Base-by-base conservation (phyloP, 257 asterid species). In the Salvia splendens region DNA sequence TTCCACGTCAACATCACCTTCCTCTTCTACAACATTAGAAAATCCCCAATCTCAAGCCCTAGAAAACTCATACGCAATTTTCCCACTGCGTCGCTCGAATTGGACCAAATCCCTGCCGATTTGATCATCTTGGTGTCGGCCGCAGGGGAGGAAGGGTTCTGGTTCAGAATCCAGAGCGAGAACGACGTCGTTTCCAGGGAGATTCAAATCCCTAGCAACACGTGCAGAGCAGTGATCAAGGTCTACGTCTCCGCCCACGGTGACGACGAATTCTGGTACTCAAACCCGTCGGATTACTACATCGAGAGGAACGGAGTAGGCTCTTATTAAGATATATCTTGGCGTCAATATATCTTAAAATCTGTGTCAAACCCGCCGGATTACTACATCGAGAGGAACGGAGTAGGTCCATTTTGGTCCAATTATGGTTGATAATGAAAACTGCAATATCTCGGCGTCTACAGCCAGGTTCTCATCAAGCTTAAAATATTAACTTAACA, bases 191-290 rank as follows among this genome's bases (percentile, higher is more conserved):
- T 80, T 57, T 71, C 77, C 14, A 80, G 73, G 9, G 75, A 61
- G 36, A 71, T 90, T 57, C 68, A 35, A 68, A 78, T 93, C 52
- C 97, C 97, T 0, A 15, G 9, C 35, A 87, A 85, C 70, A 68
- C 97, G 0, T 90, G 81, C 75, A 86, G 81, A 75, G 96, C 96
- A 12, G 89, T 86, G 65, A 55, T 93, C 45, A 96, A 93, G 80
- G 74, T 93, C 61, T 90, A 83, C 49, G 84, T 82, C 35, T 90
- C 99, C 30, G 82, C 61, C 49, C 99, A 93, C 15, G 95, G 95
- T 1, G 38, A 85, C 24, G 99, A 93, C 42, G 99, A 93, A 79
- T 82, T 86, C 42, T 93, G 99, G 99, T 90, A 86, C 90, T 70
- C 95, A 0, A 90, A 93, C 72, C 96, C 97, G 1, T 89, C 98